A percentile compares a stretch with the other conserved stretches of the same genome.
These are phyloP conservation scores for Hypoxylon sp. DNA, from an alignment of 2,329 filamentous ascomycete species.

Conservation along the genomic window DNA sequence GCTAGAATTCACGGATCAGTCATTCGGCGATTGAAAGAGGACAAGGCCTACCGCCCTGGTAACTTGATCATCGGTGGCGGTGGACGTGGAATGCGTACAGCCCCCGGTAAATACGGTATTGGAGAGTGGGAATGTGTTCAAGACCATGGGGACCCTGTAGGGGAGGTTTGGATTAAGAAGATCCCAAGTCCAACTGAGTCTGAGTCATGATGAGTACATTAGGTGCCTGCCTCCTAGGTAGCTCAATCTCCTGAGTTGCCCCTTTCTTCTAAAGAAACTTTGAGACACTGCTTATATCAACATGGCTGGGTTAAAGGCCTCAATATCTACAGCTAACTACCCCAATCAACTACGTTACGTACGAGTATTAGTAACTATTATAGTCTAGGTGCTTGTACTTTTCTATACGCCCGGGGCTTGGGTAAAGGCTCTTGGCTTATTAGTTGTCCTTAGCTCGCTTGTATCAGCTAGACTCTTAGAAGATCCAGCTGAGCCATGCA, in stretches of 20 bases:
- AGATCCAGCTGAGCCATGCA: not conserved
- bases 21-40: constrained; percentile 76
- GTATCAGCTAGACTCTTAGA: not conserved
- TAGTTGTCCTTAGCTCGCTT: not conserved
- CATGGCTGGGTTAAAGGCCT: not conserved
- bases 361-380: too few relatives aligned
- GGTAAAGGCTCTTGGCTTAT: not conserved
- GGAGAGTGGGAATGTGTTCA: constrained; percentile 79
- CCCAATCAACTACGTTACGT: too few relatives aligned
- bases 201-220: not conserved
- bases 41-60: constrained; percentile 78
- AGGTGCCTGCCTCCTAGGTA: not conserved
- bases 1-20: constrained; percentile 82
- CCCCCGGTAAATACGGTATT: constrained; percentile 74
- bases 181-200: not conserved
- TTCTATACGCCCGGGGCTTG: not conserved
- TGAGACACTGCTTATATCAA: too few relatives aligned
- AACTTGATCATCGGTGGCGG: constrained; percentile 87
- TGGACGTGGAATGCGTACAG: constrained; percentile 75
- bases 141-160: constrained; percentile 77
- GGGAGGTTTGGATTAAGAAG: constrained; percentile 74
- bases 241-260: not conserved
- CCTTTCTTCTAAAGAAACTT: not conserved
- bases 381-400: too few relatives aligned
- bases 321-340: too few relatives aligned